Base-by-base conservation (phyloP, 495 filamentous ascomycete species). In the Hyphodiscus hymeniophilus region DNA sequence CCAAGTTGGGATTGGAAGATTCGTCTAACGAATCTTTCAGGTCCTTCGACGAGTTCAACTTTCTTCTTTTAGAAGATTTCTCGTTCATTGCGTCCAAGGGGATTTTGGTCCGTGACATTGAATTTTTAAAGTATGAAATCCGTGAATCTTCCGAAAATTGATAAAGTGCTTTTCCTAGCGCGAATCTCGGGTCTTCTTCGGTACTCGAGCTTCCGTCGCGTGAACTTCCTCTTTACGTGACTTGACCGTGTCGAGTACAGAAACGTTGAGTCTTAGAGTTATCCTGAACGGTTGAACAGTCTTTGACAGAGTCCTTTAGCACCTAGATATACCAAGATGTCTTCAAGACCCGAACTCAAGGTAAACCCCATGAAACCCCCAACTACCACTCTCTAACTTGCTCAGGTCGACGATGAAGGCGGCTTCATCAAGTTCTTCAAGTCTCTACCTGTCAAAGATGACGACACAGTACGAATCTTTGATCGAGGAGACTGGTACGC, bases 341-440 rank as follows among this genome's bases (percentile, higher is more conserved):
- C 84, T 66, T 94, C 89, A 30, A 73, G 91, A 56, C 91, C 91
- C 42, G 91, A 97, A 60, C 66, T 96, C 30, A 96, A 59, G 56
- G 56, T 55, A 53, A 1, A 11, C 51, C 12, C 20, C 18, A 32
- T 28, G 21, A 89, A 35, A 21, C 15, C 23, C 42, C 30, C 40
- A 12, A 52, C 17, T 50, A 36, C 33, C 41, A 42, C 24, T 16
- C 18, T 43, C 48, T 59, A 43, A 59, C 35, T 32, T 30, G 13
- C 31, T 32, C 20, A 94, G 87, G 84, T 96, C 55, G 92, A 98
- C 57, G 92, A 98, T 63, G 92, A 98, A 73, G 79, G 80, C 60
- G 86, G 90, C 51, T 97, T 98, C 70, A 96, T 96, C 63, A 82
- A 82, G 31, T 95, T 91, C 71, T 98, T 89, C 72, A 87, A 87